These are phyloP conservation scores for Pythium aristosporum DNA, from an alignment of 352 stramenopile species.

Conservation along the genomic window DNA sequence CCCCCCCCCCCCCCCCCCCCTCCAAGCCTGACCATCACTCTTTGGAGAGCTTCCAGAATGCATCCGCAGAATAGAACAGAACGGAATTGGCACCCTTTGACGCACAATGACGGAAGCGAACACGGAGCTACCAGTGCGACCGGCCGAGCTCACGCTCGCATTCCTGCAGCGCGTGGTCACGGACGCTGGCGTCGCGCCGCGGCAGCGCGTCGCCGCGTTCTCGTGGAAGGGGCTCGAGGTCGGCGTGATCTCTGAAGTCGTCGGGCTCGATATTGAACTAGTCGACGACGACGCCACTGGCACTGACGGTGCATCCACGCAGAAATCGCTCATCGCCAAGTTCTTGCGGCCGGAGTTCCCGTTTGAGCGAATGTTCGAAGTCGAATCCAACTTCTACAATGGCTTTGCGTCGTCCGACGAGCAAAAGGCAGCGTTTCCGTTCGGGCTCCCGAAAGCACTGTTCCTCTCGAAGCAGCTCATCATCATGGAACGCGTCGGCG, in stretches of 20 bases:
- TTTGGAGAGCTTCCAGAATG: not conserved
- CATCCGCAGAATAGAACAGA: too few species aligned
- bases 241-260: slow-evolving; percentile 78
- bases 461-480: slow-evolving; percentile 74
- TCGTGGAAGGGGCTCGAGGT: slow-evolving; percentile 68
- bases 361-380: slow-evolving; percentile 77
- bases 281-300: not conserved
- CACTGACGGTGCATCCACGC: not conserved
- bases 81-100: too few species aligned
- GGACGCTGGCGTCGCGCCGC: slow-evolving; percentile 12
- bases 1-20: too few species aligned
- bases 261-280: slow-evolving; percentile 35
- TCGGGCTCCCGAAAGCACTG: slow-evolving; percentile 48
- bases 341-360: slow-evolving; percentile 78
- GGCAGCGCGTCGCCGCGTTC: slow-evolving; percentile 40
- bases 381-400: slow-evolving; percentile 78
- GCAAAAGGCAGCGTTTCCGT: slow-evolving; percentile 40
- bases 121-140: slow-evolving; percentile 15
- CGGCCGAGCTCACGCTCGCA: slow-evolving; percentile 38
- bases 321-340: slow-evolving; percentile 61
- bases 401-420: slow-evolving; percentile 29
- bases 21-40: slow-evolving; percentile 6
- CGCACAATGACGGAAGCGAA: slow-evolving; percentile 3
- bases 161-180: slow-evolving; percentile 46
- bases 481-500: slow-evolving; percentile 59